Conservation (phyloP, 2,329 filamentous ascomycete species). For the Fonsecaea nubica region DNA sequence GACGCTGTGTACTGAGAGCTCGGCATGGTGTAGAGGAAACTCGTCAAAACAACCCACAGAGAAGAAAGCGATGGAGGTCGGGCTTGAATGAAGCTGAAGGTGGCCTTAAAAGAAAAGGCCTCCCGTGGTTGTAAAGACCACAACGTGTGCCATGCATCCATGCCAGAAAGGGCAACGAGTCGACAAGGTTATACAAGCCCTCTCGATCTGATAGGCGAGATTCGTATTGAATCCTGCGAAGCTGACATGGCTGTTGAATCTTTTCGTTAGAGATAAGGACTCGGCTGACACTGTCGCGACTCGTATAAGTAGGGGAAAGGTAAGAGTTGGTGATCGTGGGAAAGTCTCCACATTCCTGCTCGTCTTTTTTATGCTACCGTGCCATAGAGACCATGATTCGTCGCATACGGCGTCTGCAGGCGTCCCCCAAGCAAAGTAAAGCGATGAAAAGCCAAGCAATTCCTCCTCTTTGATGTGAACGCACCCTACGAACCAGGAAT, state of each 20-base stretch:
- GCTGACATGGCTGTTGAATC: not conserved
- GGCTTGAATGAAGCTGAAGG: not conserved
- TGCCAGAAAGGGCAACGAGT: not conserved
- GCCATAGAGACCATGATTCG: not conserved
- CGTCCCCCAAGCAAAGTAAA: not conserved
- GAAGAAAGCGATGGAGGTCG: not conserved
- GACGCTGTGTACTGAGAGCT: conserved; percentile 1
- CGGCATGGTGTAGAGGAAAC: conserved; percentile 5
- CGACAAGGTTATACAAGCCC: not conserved
- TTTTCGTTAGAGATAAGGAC: not conserved
- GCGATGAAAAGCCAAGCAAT: not conserved
- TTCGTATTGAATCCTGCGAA: not conserved
- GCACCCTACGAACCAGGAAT: not conserved
- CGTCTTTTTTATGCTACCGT: not conserved
- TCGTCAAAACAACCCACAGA: not conserved
- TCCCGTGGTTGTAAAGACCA: not conserved
- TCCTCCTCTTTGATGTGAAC: not conserved
- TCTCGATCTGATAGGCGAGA: not conserved
- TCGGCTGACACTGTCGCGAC: no score
- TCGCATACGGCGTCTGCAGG: not conserved
- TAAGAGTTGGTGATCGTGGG: not conserved
- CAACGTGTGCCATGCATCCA: not conserved
- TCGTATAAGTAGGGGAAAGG: no score
- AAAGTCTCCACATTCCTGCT: not conserved
- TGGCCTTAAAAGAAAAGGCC: not conserved